Percentiles rank a stretch among this genome's conserved stretches.
These are phyloP conservation scores for Neurospora sp. DNA, from an alignment of 495 filamentous ascomycete genomes.

Conservation along the genomic window DNA sequence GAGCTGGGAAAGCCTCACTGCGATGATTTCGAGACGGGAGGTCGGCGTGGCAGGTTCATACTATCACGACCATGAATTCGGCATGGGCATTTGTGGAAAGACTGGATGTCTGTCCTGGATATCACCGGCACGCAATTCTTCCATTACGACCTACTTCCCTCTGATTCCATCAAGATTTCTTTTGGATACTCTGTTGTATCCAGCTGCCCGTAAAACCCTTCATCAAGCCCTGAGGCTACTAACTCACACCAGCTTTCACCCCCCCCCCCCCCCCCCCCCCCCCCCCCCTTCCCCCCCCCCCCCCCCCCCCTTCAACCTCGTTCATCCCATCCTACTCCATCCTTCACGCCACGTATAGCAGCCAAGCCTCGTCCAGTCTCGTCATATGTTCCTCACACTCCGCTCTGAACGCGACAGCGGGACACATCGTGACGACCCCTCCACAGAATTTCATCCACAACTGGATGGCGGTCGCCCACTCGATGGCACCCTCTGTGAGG, in stretches of 20 bases:
- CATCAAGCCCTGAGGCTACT: background rate
- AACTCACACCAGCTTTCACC: background rate
- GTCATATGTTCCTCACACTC: background rate
- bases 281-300: too few relatives aligned
- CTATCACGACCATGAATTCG: too few relatives aligned
- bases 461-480: background rate
- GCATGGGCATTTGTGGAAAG: too few relatives aligned
- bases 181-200: fast-evolving
- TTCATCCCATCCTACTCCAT: background rate
- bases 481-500: background rate
- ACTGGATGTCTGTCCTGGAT: background rate
- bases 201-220: background rate
- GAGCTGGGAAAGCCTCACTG: too few relatives aligned
- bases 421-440: background rate
- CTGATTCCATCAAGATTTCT: background rate
- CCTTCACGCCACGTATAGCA: background rate
- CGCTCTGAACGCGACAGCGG: background rate
- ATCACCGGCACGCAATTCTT: background rate
- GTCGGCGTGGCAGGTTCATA: too few relatives aligned
- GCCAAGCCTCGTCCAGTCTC: background rate
- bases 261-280: too few relatives aligned
- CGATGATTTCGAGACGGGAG: too few relatives aligned
- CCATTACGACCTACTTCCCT: background rate
- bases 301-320: too few relatives aligned
- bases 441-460: background rate